Evolutionary conservation across 352 stramenopile genomes (phyloP).

Genomic region (Globisporangium parvum): DNA sequence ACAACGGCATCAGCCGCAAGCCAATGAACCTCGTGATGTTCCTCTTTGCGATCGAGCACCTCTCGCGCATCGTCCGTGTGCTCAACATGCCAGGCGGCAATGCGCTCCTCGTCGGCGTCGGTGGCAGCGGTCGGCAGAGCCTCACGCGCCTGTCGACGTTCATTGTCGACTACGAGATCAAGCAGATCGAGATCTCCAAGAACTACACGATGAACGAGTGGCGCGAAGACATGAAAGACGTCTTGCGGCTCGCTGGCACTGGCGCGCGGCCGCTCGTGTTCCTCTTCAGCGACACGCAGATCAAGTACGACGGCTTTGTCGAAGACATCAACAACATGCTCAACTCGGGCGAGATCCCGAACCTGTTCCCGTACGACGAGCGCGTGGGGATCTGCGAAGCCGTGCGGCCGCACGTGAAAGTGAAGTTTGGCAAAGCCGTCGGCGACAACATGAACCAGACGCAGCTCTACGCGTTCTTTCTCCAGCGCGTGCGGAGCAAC

Average conservation of each 20-base stretch:
- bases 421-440: conserved; percentile 86
- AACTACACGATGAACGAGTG: conserved; percentile 93
- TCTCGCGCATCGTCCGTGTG: conserved; percentile 89
- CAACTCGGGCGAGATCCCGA: conserved; percentile 93
- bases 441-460: conserved; percentile 88
- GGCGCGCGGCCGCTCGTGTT: conserved; percentile 88
- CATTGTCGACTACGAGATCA: conserved; percentile 90
- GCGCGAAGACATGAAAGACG: conserved; percentile 93
- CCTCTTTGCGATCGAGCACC: conserved; percentile 93
- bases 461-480: conserved; percentile 92
- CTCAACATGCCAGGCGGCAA: conserved; percentile 95
- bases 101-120: conserved; percentile 90
- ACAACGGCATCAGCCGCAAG: conserved; percentile 90
- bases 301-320: conserved; percentile 95
- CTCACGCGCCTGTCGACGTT: conserved; percentile 90
- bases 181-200: conserved; percentile 94
- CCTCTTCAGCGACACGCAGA: conserved; percentile 94
- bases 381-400: conserved; percentile 87
- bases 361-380: conserved; percentile 93
- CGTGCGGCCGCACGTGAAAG: conserved; percentile 88
- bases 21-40: conserved; percentile 97
- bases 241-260: conserved; percentile 86
- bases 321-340: conserved; percentile 97
- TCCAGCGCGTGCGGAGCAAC: conserved; percentile 88
- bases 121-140: conserved; percentile 89